These are phyloP conservation scores for Penicillium samsonianum DNA, from an alignment of 495 filamentous ascomycete genomes.

Conservation along the genomic window DNA sequence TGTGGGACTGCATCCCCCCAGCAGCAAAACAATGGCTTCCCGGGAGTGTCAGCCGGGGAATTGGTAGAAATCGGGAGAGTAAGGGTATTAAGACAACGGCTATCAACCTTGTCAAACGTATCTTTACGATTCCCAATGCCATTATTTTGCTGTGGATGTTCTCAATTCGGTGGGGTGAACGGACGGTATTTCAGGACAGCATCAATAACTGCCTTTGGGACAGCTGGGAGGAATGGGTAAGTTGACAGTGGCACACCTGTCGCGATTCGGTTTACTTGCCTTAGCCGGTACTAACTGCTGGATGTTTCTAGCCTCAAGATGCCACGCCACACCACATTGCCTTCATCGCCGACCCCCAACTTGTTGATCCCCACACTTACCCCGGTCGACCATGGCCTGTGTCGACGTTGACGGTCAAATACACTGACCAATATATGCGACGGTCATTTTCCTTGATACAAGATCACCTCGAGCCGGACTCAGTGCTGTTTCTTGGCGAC, in stretches of 20 bases:
- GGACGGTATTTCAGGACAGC: constrained; percentile 67
- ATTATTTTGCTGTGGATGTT: constrained; percentile 75
- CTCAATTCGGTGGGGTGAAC: constrained; percentile 84
- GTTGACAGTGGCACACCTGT: constrained; percentile 25
- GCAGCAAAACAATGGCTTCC: constrained; percentile 31
- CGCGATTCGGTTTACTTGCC: background rate
- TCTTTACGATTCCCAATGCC: constrained; percentile 63
- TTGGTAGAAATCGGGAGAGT: constrained; percentile 11
- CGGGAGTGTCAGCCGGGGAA: constrained; percentile 10
- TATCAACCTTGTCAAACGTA: constrained; percentile 15
- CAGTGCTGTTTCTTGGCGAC: constrained; percentile 88
- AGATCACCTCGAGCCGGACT: constrained; percentile 70
- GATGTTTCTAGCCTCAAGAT: constrained; percentile 58
- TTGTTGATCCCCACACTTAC: constrained; percentile 96
- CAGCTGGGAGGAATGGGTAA: constrained; percentile 90
- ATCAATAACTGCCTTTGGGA: constrained; percentile 78
- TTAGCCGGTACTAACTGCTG: constrained; percentile 14
- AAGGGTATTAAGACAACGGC: constrained; percentile 18
- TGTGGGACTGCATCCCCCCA: constrained; percentile 24
- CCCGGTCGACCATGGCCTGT: constrained; percentile 90
- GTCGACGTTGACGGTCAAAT: constrained; percentile 70
- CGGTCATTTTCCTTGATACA: constrained; percentile 76
- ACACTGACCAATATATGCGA: constrained; percentile 87
- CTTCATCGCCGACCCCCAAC: constrained; percentile 94
- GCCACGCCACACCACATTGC: constrained; percentile 83